phyloP scores from a whole-genome alignment of 2,329 filamentous ascomycete genomes.

The Scopulariopsis brevicaulis region DNA sequence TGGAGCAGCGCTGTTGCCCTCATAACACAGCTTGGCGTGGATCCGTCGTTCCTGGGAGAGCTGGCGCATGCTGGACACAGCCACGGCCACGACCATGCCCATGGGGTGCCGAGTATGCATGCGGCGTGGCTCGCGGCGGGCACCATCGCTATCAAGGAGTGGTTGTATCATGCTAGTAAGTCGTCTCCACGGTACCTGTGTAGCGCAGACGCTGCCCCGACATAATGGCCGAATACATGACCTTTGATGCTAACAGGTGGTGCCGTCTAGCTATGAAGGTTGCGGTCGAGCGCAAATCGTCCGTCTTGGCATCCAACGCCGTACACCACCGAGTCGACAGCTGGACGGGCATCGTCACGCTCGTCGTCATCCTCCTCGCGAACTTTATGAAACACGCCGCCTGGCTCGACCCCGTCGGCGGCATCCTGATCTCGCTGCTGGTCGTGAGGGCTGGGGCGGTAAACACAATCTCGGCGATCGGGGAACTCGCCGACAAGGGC shows the following conservation, averaged over 20 bases:
- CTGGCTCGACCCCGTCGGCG: conserved; percentile 91
- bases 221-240: background rate
- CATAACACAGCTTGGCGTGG: conserved; percentile 8
- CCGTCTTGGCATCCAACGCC: conserved; percentile 90
- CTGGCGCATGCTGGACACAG: conserved; percentile 56
- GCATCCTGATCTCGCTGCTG: conserved; percentile 83
- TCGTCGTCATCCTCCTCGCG: conserved; percentile 79
- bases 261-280: conserved; percentile 72
- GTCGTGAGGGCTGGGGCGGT: conserved; percentile 82
- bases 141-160: conserved; percentile 89
- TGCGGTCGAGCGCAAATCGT: conserved; percentile 85
- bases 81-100: conserved; percentile 49
- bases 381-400: conserved; percentile 76
- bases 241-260: background rate
- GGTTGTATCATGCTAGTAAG: conserved; percentile 92
- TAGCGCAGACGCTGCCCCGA: conserved; percentile 2
- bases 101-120: conserved; percentile 69
- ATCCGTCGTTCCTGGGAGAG: conserved; percentile 52
- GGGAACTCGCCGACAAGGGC: conserved; percentile 83
- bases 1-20: conserved; percentile 49
- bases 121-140: conserved; percentile 89
- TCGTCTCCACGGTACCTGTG: conserved; percentile 12
- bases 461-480: conserved; percentile 72
- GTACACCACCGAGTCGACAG: conserved; percentile 95
- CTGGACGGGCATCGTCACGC: conserved; percentile 84